Base-by-base conservation (phyloP, 495 filamentous ascomycete species). In the Mycothermus thermophilus region DNA sequence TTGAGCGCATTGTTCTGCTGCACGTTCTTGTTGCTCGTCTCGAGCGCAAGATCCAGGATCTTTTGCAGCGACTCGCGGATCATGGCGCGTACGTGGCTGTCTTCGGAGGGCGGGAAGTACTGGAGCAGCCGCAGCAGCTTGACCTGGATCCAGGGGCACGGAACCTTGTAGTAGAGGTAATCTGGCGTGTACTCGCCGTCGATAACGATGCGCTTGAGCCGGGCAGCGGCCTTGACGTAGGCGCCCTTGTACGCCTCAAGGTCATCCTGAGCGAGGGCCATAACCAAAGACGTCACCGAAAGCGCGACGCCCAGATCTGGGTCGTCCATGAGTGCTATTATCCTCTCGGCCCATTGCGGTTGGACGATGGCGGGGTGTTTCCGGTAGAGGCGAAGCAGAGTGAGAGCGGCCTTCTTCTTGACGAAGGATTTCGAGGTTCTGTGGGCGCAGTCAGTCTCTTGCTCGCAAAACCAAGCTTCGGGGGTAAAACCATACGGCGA, bases 1-100 rank as follows among this genome's bases (percentile, higher is more conserved):
- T 99, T 96, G 49, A 96, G 92, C 1, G 92, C 92, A 59, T 99
- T 99, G 54, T 99, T 99, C 53, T 99, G 90, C 59, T 99, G 92
- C 11, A 96, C 92, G 44, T 99, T 96, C 62, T 96, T 99, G n/a
- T n/a, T n/a, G 9, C 83, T 88, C 48, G 83, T 83, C 43, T 93
- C 85, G 66, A 93, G 74, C 1, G 90, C 90, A 22, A 79, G 59
- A 48, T 95, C 80, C 50, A 99, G 71, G 11, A 94, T 92, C 47
- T 79, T 82, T 52, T 88, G 78, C 15, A 96, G 58, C 5, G 88
- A 90, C 45, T 94, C 83, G 20, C 92, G 80, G 32, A 99, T 93
- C 50, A 96, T 77, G 26, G 82, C 77, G 32, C 88, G 81, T 16
- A 93, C 77, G 52, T 92, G 83, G 41, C 78, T 84, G 49, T 99